Percentiles rank a stretch among this genome's conserved stretches.
Evolutionary conservation across 176 grass and related monocot genomes (phyloP).

Genomic region (Eragrostis curvula): DNA sequence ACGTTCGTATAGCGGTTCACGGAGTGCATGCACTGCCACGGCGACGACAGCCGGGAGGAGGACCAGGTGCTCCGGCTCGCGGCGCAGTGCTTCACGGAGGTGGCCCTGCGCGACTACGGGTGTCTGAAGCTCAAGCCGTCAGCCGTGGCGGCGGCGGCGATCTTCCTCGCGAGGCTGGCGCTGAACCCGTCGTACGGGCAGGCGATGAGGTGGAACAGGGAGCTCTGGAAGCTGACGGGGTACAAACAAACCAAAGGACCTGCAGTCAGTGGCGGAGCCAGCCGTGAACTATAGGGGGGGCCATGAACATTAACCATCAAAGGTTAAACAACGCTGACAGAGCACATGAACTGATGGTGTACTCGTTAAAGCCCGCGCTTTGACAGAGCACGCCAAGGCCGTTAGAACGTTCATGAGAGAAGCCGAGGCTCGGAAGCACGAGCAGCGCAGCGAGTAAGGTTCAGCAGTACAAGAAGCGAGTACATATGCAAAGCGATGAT

Average conservation of each 20-base stretch:
- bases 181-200: background rate
- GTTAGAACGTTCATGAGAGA: too few relatives aligned
- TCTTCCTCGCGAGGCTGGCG: conserved; percentile 35
- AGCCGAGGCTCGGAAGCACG: too few relatives aligned
- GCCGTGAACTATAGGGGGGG: too few relatives aligned
- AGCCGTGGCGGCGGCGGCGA: conserved; percentile 31
- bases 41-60: background rate
- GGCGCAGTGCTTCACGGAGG: conserved; percentile 5
- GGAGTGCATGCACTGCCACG: background rate
- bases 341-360: too few relatives aligned
- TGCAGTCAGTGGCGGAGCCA: too few relatives aligned
- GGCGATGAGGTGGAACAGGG: background rate
- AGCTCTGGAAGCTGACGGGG: conserved; percentile 28
- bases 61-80: background rate
- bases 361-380: too few relatives aligned
- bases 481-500: too few relatives aligned
- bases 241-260: conserved; percentile 32
- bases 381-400: too few relatives aligned
- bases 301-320: too few relatives aligned
- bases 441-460: too few relatives aligned
- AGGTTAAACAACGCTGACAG: too few relatives aligned
- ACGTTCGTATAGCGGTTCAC: conserved; percentile 49
- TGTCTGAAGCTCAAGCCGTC: conserved; percentile 30
- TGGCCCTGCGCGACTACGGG: conserved; percentile 3
- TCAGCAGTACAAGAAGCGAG: too few relatives aligned